Base-by-base conservation (phyloP, 805 yeast genomes). In the Wickerhamomyces ciferrii region DNA sequence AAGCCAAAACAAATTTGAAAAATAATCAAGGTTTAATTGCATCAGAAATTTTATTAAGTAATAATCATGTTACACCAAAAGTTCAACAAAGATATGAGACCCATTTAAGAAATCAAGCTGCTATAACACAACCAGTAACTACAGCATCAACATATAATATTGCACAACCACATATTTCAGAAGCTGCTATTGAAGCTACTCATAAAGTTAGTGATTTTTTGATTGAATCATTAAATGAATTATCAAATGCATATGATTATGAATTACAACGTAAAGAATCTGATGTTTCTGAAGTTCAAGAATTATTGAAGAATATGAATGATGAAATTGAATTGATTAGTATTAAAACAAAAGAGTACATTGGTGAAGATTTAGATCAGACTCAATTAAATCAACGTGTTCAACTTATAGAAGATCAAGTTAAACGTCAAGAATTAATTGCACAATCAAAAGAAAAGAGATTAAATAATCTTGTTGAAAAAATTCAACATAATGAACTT, bases 241-340 rank as follows among this genome's bases (percentile, higher is more conserved):
- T 78, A 39, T 67, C 79, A 4, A 62, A 65, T 36, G 73, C 79
- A 19, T 87, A 82, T 59, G 82, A 79, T 43, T 61, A 61, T 10
- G 83, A 80, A 49, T 60, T 87, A 42, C 68, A 66, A 27, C 73
- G 72, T 42, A 81, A 82, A 60, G 79, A 77, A 39, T 68, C 74
- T 3, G 84, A 79, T 53, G 63, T 75, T 29, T 60, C 63, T 14
- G 81, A 80, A 55, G 80, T 76, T 36, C 60, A 70, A 24, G 64
- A 67, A 41, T 63, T 79, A 18, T 57, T 76, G 13, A 59, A 61
- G 14, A 68, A 66, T 36, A 62, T 76, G 56, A 65, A 71, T 46
- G 58, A 68, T 37, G 75, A 75, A 20, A 68, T 71, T n/a, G 62
- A 66, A 10, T 53, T 60, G 2, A 61, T 62, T 40, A 70, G 58